Percentiles rank a stretch among this genome's conserved stretches.
These are phyloP conservation scores for Forsythia viridissima DNA, from an alignment of 257 asterid genomes.

Conservation along the genomic window DNA sequence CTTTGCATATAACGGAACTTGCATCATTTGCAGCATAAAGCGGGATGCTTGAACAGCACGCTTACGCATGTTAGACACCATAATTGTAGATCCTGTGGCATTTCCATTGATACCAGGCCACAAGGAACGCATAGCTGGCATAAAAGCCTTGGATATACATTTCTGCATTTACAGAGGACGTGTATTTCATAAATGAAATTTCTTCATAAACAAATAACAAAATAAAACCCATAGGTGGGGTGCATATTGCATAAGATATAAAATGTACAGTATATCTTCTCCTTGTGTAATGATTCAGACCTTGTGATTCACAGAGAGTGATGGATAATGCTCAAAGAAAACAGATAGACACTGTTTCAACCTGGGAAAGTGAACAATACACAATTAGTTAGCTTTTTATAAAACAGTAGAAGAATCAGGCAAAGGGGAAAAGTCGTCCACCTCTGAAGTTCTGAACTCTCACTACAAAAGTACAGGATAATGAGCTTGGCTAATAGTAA, in stretches of 20 bases:
- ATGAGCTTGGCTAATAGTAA: slow-evolving; percentile 72
- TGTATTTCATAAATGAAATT: slow-evolving; percentile 6
- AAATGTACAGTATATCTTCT: slow-evolving; percentile 3
- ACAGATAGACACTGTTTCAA: slow-evolving; percentile 88
- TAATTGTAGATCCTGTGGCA: slow-evolving; percentile 49
- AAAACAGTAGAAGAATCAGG: slow-evolving; percentile 9
- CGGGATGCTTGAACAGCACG: slow-evolving; percentile 92
- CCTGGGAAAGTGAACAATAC: slow-evolving; percentile 45
- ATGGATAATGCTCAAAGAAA: slow-evolving; percentile 93
- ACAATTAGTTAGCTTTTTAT: slow-evolving; percentile 15
- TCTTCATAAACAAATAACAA: not conserved
- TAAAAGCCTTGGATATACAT: slow-evolving; percentile 72
- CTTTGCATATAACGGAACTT: slow-evolving; percentile 61
- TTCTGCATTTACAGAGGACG: slow-evolving; percentile 51
- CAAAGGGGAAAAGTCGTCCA: slow-evolving; percentile 27
- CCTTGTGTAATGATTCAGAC: slow-evolving; percentile 36
- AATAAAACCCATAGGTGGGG: not conserved
- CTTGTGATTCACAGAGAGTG: slow-evolving; percentile 85
- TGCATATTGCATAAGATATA: not conserved
- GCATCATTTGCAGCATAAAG: slow-evolving; percentile 96
- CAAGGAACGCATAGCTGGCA: slow-evolving; percentile 77
- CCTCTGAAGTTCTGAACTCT: slow-evolving; percentile 62
- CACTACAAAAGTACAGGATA: slow-evolving; percentile 61
- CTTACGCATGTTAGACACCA: slow-evolving; percentile 81
- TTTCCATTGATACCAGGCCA: slow-evolving; percentile 92